These are phyloP conservation scores for Colletotrichum cuscutae DNA, from an alignment of 2,329 filamentous ascomycete species.

Conservation along the genomic window DNA sequence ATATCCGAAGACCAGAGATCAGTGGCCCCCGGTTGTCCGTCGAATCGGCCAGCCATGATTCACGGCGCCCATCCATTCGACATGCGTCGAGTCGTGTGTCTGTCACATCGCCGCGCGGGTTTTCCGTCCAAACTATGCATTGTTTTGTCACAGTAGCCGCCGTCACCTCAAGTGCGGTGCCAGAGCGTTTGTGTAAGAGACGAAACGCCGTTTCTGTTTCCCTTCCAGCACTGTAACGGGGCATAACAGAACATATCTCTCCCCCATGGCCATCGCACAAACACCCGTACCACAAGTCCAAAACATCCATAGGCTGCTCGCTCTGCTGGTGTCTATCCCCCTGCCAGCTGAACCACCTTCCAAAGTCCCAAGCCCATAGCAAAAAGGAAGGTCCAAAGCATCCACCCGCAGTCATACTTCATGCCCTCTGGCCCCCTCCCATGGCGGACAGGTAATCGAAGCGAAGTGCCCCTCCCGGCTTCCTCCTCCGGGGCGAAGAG, in stretches of 20 bases:
- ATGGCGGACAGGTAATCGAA: conserved; percentile 8
- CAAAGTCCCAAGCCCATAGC: background rate
- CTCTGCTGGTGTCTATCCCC: background rate
- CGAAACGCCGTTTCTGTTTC: conserved; percentile 9
- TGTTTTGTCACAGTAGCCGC: conserved; percentile 14
- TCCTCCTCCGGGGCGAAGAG: background rate
- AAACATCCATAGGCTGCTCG: background rate
- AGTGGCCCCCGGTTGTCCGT: background rate
- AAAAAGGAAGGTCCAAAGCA: background rate
- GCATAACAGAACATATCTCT: background rate
- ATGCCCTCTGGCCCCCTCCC: background rate
- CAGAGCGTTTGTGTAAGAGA: background rate
- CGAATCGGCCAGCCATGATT: background rate
- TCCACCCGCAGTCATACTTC: background rate
- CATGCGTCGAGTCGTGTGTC: background rate
- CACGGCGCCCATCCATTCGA: background rate
- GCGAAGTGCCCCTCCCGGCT: background rate
- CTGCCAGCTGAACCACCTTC: background rate
- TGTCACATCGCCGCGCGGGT: no score
- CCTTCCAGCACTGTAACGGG: background rate
- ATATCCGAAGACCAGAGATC: background rate
- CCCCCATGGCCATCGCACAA: background rate
- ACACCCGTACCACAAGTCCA: background rate
- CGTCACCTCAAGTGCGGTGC: conserved; percentile 14
- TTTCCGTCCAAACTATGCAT: conserved; percentile 9